Evolutionary conservation across 768 basidiomycete genomes (phyloP), one percentile per base, ranked within the genome.

Genomic region (Amyloporia xantha): DNA sequence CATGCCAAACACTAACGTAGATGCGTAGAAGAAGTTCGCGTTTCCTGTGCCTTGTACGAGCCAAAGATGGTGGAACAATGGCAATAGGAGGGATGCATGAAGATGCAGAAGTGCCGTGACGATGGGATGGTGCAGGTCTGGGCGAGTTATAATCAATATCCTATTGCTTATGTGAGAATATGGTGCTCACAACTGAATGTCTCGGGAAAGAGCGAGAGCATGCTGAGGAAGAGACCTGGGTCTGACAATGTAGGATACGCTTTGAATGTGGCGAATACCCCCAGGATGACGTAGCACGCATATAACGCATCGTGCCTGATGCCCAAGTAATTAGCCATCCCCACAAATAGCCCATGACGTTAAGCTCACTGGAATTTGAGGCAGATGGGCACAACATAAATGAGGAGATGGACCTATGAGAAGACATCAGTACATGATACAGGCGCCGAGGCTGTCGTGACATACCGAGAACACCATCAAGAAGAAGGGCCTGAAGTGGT

Each of bases 1-100:
- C 54, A 92, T 76, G 0, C 91, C 93, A 65, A 93, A 92, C 13
- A 99, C 95, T 52, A 98, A 73, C 2, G 93, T 97, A 3, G 86
- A 84, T 0, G 96, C 96, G 59, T 98, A 99, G 69, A 90, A 97
- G 68, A 99, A 99, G 65, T 98, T 98, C 40, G 95, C 93, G 60
- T 99, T 98, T 2, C 92, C 96, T 4, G 91, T 89, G 1, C 92
- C 93, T 49, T 91, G 86, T 7, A 72, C 74, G 5, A 97, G 77
- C 95, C 96, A 99, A 1, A 98, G 71, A 51, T 89, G 78, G 60
- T 95, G 83, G 66, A 98, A 94, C 25, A 96, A 74, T 0, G 95
- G 95, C 50, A 97, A 76, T 19, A 98, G 81, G 17, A 91, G 73
- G 1, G 83, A 75, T 2, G 94, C 82, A 59, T 96, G 91, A 4